These are phyloP conservation scores for Saturnispora sekii DNA, from an alignment of 805 yeast species.

Conservation along the genomic window DNA sequence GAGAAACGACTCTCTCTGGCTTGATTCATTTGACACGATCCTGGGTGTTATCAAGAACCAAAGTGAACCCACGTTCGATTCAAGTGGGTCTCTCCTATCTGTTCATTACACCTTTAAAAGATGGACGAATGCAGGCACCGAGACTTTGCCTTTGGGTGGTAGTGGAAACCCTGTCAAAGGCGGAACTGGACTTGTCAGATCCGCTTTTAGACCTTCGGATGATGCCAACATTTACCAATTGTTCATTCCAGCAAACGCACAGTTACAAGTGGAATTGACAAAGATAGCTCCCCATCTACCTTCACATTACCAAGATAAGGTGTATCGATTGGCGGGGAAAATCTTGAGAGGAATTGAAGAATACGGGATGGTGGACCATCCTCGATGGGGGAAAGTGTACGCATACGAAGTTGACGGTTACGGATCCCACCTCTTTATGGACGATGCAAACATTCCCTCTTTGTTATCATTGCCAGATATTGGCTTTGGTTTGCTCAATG, in stretches of 20 bases:
- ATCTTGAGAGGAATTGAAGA: conserved; percentile 35
- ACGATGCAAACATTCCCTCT: conserved; percentile 87
- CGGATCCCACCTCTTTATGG: conserved; percentile 68
- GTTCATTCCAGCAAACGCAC: conserved; percentile 81
- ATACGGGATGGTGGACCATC: conserved; percentile 60
- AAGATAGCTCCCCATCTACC: conserved; percentile 24
- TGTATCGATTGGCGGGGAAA: conserved; percentile 23
- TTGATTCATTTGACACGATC: conserved; percentile 43
- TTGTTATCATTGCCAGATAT: conserved; percentile 69
- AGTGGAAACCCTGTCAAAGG: conserved; percentile 74
- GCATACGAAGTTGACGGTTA: conserved; percentile 89
- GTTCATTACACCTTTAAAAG: conserved; percentile 63
- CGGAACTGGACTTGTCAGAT: conserved; percentile 62
- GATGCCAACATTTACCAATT: conserved; percentile 76
- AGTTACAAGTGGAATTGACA: conserved; percentile 54
- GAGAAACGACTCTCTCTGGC: conserved; percentile 44
- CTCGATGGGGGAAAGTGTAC: conserved; percentile 61
- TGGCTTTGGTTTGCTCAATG: conserved; percentile 45
- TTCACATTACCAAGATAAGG: conserved; percentile 8
- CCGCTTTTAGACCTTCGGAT: conserved; percentile 84
- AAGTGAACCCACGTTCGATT: conserved; percentile 49
- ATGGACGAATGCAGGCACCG: conserved; percentile 66
- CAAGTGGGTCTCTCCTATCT: conserved; percentile 37
- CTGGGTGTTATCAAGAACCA: conserved; percentile 49
- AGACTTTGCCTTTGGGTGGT: conserved; percentile 71